Base-by-base conservation (phyloP, 1,284 basidiomycete genomes). In the Hypsizygus ulmarius region DNA sequence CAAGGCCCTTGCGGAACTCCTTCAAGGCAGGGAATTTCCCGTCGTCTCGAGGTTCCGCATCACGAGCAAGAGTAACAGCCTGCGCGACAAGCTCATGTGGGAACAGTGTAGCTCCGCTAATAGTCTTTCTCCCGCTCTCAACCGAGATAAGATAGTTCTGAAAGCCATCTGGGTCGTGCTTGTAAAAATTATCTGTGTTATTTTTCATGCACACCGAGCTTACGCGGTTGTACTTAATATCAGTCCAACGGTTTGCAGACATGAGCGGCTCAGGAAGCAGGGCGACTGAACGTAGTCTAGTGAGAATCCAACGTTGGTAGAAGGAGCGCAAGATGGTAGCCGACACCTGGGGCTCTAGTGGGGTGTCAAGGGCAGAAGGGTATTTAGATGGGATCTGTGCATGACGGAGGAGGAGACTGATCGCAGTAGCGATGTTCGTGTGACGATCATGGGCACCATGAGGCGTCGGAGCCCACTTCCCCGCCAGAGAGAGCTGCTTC, bases 391-490 rank as follows among this genome's bases (percentile, higher is more conserved):
- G 54, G 15, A 57, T 63, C 46, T 59, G 65, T 9, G 55, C 55
- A 3, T 68, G 57, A 44, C 73, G 74, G 14, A 89, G 69, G 37
- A 81, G 71, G 7, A 75, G 64, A 7, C 73, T 68, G 40, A 89
- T 75, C 11, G 83, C 82, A 0, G 84, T 79, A 2, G 79, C 64
- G 50, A 89, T 78, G 58, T 82, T 81, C 2, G 82, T 82, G 46
- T 74, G 66, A 7, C 75, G 73, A 59, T 88, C 86, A 51, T 86
- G 83, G 1, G 78, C 71, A 3, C 70, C 64, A 2, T 64, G 71
- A 4, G 51, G 51, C 2, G 51, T 52, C 5, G 51, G 51, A 3
- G 51, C 51, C 51, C 51, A 52, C 34, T 52, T 52, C 2, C 46
- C 51, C 2, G 43, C 51, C 28, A 52, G 33, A 15, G 51, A 52